Evolutionary conservation across 1,139 yeast species (phyloP).

Genomic region (Debaryomycetaceae sp.): DNA sequence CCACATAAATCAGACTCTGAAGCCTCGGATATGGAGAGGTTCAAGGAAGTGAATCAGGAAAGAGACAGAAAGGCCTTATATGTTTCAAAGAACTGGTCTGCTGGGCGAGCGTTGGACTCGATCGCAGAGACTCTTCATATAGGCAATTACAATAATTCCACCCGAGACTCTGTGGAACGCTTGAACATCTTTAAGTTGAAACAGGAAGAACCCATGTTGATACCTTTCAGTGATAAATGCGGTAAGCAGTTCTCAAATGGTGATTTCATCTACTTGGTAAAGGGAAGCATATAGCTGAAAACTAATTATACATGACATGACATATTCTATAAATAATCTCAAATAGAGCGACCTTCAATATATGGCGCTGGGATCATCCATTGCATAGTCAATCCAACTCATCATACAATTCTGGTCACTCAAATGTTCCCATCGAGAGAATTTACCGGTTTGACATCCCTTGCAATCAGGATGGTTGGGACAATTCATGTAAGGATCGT

Average conservation of each 20-base stretch:
- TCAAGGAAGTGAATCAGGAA: slow-evolving; percentile 23
- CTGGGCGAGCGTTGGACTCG: slow-evolving; percentile 75
- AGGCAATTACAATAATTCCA: slow-evolving; percentile 53
- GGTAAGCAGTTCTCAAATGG: slow-evolving; percentile 42
- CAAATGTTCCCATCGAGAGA: slow-evolving; percentile 36
- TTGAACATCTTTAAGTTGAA: slow-evolving; percentile 43
- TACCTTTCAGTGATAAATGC: slow-evolving; percentile 39
- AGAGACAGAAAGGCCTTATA: slow-evolving; percentile 40
- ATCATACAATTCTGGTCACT: slow-evolving; percentile 69
- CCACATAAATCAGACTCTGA: slow-evolving; percentile 23
- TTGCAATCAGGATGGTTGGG: slow-evolving; percentile 42
- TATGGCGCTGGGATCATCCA: slow-evolving; percentile 29
- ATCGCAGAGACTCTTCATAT: slow-evolving; percentile 55
- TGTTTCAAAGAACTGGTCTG: slow-evolving; percentile 63
- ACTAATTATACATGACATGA: neutral
- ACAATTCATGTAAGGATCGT: slow-evolving; percentile 72
- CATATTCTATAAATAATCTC: neutral
- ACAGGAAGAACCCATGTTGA: slow-evolving; percentile 24
- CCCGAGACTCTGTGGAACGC: slow-evolving; percentile 38
- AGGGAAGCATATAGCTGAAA: slow-evolving; percentile 35
- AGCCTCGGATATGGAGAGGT: slow-evolving; percentile 12
- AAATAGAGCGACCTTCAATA: slow-evolving; percentile 6
- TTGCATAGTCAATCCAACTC: slow-evolving; percentile 64
- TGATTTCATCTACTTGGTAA: slow-evolving; percentile 54
- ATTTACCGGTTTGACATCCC: slow-evolving; percentile 27